Conservation (phyloP, 495 filamentous ascomycete species). For the Podospora pseudocomata region DNA sequence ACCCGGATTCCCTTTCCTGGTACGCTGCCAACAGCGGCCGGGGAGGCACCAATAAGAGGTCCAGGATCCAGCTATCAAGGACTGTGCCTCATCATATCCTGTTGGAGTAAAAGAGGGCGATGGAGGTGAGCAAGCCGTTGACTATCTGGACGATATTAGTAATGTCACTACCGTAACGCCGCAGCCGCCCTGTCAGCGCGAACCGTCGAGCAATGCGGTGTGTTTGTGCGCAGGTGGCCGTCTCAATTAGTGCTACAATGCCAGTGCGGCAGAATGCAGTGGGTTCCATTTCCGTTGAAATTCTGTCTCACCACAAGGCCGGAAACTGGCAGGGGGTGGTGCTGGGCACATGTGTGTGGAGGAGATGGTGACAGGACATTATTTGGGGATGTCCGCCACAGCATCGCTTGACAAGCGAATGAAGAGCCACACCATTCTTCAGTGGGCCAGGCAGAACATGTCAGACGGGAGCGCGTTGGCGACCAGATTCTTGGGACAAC, state of each 20-base stretch:
- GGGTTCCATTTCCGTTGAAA: conserved; percentile 10
- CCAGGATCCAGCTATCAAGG: not conserved
- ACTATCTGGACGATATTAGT: not conserved
- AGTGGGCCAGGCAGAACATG: not conserved
- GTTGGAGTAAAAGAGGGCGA: not conserved
- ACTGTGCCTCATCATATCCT: not conserved
- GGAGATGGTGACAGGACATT: conserved; percentile 24
- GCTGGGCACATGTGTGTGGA: conserved; percentile 11
- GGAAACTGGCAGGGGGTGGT: conserved; percentile 10
- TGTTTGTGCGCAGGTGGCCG: conserved; percentile 12
- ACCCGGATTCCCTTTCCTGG: conserved; percentile 2
- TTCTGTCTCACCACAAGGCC: conserved; percentile 17
- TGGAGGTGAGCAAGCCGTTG: not conserved
- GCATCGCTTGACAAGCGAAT: conserved; percentile 16
- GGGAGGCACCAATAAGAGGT: not conserved
- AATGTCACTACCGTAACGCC: conserved; percentile 4
- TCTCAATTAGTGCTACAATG: conserved; percentile 9
- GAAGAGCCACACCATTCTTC: conserved; percentile 10
- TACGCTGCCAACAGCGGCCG: not conserved
- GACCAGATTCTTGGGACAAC: conserved; percentile 6
- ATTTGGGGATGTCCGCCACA: conserved; percentile 35
- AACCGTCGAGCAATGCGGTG: conserved; percentile 11
- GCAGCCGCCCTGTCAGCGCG: conserved; percentile 15
- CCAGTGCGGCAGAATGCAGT: conserved; percentile 18
- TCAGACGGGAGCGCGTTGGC: not conserved